Percentiles rank a stretch among this genome's conserved stretches.
These are phyloP conservation scores for Alternaria sp. DNA, from an alignment of 2,329 filamentous ascomycete genomes.

Conservation along the genomic window DNA sequence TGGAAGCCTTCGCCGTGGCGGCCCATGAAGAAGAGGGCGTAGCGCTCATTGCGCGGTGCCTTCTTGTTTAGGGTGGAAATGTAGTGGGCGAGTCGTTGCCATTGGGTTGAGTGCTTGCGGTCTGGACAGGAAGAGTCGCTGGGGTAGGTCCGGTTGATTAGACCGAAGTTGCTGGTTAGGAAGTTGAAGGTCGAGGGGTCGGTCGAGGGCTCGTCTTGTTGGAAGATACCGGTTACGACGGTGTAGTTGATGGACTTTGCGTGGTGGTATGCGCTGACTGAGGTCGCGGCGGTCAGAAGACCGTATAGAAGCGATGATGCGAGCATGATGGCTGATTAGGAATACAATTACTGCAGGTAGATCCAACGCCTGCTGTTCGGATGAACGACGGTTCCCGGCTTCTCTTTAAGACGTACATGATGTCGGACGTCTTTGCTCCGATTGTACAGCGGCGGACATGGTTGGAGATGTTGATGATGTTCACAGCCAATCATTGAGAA, in stretches of 20 bases:
- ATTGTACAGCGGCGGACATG: conserved; percentile 1
- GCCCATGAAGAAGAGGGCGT: conserved; percentile 72
- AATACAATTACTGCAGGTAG: background rate
- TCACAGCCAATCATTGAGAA: conserved; percentile 30
- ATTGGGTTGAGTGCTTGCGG: conserved; percentile 60
- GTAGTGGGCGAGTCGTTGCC: conserved; percentile 68
- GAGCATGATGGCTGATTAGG: conserved; percentile 15
- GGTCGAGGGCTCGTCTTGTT: conserved; percentile 67
- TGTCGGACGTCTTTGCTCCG: conserved; percentile 4
- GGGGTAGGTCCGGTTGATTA: conserved; percentile 68
- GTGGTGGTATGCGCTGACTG: conserved; percentile 20
- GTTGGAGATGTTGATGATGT: background rate
- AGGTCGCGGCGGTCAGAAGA: conserved; percentile 24
- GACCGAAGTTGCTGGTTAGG: conserved; percentile 64
- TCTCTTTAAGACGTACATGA: conserved; percentile 14
- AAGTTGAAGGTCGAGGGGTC: conserved; percentile 61
- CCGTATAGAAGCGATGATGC: conserved; percentile 23
- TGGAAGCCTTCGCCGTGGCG: conserved; percentile 73
- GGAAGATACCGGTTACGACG: conserved; percentile 67
- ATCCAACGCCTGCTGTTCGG: background rate
- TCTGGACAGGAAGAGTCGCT: conserved; percentile 54
- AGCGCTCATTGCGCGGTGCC: conserved; percentile 56
- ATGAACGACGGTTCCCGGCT: background rate
- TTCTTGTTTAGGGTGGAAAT: conserved; percentile 62
- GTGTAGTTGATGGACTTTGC: conserved; percentile 63